Percentiles rank a stretch among this genome's conserved stretches.
phyloP scores from a whole-genome alignment of 2,329 filamentous ascomycete genomes.

The Knoxdaviesia proteae region DNA sequence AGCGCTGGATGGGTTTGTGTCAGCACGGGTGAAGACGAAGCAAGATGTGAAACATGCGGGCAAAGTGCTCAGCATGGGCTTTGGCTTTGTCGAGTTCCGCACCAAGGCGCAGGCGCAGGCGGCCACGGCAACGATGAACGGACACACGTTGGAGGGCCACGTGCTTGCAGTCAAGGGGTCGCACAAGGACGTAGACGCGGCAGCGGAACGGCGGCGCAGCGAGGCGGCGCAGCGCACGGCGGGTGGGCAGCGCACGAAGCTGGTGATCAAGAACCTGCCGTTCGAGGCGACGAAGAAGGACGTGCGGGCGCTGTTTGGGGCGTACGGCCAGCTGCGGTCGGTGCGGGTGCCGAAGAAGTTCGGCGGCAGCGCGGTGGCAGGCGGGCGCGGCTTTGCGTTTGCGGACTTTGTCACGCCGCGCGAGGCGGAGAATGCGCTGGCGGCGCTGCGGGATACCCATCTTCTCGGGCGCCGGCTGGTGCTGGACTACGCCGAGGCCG shows the following conservation, averaged over 20 bases:
- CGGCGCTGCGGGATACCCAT: slow-evolving; percentile 81
- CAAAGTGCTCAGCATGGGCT: slow-evolving; percentile 86
- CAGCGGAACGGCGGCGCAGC: slow-evolving; percentile 64
- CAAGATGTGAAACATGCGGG: slow-evolving; percentile 77
- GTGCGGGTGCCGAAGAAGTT: slow-evolving; percentile 93
- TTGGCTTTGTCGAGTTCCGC: slow-evolving; percentile 81
- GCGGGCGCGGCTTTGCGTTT: slow-evolving; percentile 71
- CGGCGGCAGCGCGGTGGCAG: slow-evolving; percentile 42
- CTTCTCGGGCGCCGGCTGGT: slow-evolving; percentile 76
- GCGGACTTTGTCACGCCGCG: slow-evolving; percentile 82
- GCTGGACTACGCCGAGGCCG: slow-evolving; percentile 75
- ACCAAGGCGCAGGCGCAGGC: slow-evolving; percentile 58
- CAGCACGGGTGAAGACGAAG: slow-evolving; percentile 82
- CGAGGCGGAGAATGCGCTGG: slow-evolving; percentile 79
- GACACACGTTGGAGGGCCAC: slow-evolving; percentile 70
- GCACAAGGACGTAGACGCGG: slow-evolving; percentile 71
- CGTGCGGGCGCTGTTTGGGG: slow-evolving; percentile 62
- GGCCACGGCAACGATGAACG: slow-evolving; percentile 71
- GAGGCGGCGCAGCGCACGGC: slow-evolving; percentile 67
- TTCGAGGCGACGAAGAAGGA: slow-evolving; percentile 94
- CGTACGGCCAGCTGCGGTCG: slow-evolving; percentile 80
- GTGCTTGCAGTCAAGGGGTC: slow-evolving; percentile 69
- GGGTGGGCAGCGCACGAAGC: slow-evolving; percentile 54
- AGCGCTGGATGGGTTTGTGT: slow-evolving; percentile 69
- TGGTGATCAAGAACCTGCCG: slow-evolving; percentile 94